Conservation (phyloP, 78 protist genomes). For the Pigoraptor vietnamica region DNA sequence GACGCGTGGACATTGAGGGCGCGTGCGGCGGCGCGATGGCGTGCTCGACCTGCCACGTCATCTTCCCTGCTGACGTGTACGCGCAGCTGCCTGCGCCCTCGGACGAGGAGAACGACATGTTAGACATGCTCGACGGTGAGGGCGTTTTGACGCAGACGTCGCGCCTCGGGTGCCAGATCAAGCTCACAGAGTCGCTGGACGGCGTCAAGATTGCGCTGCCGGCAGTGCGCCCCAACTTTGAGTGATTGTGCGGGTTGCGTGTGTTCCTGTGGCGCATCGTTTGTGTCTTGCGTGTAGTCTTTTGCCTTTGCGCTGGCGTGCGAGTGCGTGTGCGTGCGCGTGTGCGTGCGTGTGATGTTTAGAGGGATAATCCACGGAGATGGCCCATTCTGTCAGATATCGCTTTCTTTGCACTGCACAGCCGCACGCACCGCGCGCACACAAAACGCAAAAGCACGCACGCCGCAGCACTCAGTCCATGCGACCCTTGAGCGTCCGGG, state of each 20-base stretch:
- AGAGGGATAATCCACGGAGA: too few species aligned
- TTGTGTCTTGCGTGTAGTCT: too few species aligned
- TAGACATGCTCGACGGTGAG: constrained; percentile 76
- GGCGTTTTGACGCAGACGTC: constrained; percentile 69
- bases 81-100: constrained; percentile 50
- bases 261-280: too few species aligned
- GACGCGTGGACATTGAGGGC: constrained; percentile 69
- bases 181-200: constrained; percentile 55
- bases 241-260: too few species aligned
- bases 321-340: too few species aligned
- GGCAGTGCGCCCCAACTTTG: constrained; percentile 27
- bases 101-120: constrained; percentile 82
- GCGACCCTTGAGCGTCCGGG: constrained; percentile 12
- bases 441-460: too few species aligned
- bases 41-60: constrained; percentile 80
- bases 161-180: constrained; percentile 80
- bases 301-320: too few species aligned
- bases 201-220: constrained; percentile 67
- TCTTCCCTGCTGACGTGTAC: constrained; percentile 34
- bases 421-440: too few species aligned
- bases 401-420: too few species aligned
- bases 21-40: constrained; percentile 79
- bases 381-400: too few species aligned
- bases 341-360: too few species aligned
- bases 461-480: constrained; percentile 34